Evolutionary conservation across 1,139 yeast genomes (phyloP).

Genomic region (Debaryomyces subglobosus): DNA sequence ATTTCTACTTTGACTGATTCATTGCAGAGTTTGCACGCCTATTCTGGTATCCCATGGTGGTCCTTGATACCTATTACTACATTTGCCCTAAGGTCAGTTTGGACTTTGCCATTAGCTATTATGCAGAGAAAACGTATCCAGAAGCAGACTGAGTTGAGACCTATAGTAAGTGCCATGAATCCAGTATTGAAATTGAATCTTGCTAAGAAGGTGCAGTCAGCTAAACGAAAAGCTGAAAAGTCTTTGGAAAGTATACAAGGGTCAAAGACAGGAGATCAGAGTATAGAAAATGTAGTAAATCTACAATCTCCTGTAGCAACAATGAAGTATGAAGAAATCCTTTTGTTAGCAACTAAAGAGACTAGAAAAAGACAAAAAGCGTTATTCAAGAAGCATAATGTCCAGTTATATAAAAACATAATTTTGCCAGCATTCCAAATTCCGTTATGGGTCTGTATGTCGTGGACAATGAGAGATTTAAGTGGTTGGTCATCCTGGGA

Average conservation of each 20-base stretch:
- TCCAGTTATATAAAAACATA: constrained; percentile 81
- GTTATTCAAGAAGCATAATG: constrained; percentile 64
- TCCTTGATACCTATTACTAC: constrained; percentile 77
- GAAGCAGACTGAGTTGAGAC: constrained; percentile 69
- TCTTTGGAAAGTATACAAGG: constrained; percentile 4
- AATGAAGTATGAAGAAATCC: constrained; percentile 78
- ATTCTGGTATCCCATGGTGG: constrained; percentile 80
- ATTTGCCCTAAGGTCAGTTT: constrained; percentile 57
- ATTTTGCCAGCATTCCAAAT: constrained; percentile 77
- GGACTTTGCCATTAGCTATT: constrained; percentile 81
- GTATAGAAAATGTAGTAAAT: constrained; percentile 2
- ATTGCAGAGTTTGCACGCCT: constrained; percentile 52
- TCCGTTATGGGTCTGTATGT: constrained; percentile 85
- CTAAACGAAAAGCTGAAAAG: constrained; percentile 33
- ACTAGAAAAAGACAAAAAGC: constrained; percentile 70
- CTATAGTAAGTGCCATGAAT: constrained; percentile 70
- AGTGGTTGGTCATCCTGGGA: constrained; percentile 72
- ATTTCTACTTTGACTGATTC: constrained; percentile 42
- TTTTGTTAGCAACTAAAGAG: constrained; percentile 74
- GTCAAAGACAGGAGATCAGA: constrained; percentile 5
- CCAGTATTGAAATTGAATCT: constrained; percentile 76
- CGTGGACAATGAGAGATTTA: constrained; percentile 72
- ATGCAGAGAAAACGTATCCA: constrained; percentile 68
- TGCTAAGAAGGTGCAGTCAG: constrained; percentile 56
- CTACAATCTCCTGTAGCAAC: constrained; percentile 36